Evolutionary conservation across 1,284 basidiomycete genomes (phyloP).

Genomic region (Rugosomyces carneus): DNA sequence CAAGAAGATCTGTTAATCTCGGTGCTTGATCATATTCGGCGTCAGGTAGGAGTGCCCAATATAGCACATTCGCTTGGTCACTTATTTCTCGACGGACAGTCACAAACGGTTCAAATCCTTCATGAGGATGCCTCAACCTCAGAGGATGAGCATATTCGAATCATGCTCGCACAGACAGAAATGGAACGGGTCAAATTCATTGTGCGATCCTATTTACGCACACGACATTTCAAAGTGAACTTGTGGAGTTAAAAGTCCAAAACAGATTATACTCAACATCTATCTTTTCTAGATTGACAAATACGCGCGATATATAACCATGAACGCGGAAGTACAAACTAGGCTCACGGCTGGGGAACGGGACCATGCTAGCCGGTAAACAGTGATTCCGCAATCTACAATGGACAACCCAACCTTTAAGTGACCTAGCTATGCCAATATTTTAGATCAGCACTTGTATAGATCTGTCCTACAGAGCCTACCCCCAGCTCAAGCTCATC

Average conservation of each 20-base stretch:
- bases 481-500: constrained; percentile 64
- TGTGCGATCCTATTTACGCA: constrained; percentile 82
- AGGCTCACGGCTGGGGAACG: constrained; percentile 76
- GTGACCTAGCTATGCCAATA: constrained; percentile 54
- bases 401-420: neutral
- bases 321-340: constrained; percentile 61
- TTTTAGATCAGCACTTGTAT: constrained; percentile 70
- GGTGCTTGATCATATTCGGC: constrained; percentile 76
- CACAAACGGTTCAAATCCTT: constrained; percentile 61
- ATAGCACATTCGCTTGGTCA: too few relatives aligned
- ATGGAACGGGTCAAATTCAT: constrained; percentile 90
- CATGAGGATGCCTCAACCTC: constrained; percentile 73
- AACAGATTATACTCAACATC: constrained; percentile 17
- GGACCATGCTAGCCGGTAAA: constrained; percentile 67
- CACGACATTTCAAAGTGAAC: constrained; percentile 74
- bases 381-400: constrained; percentile 1
- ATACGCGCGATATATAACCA: constrained; percentile 72
- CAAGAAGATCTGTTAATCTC: constrained; percentile 70
- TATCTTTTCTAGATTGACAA: constrained; percentile 67
- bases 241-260: neutral
- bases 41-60: constrained; percentile 57
- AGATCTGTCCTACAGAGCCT: constrained; percentile 73
- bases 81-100: constrained; percentile 29
- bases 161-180: constrained; percentile 89
- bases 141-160: constrained; percentile 87